Evolutionary conservation across 148 eudicot species (phyloP), one percentile per base, ranked within the genome.

Genomic region (Dysphania ambrosioides): DNA sequence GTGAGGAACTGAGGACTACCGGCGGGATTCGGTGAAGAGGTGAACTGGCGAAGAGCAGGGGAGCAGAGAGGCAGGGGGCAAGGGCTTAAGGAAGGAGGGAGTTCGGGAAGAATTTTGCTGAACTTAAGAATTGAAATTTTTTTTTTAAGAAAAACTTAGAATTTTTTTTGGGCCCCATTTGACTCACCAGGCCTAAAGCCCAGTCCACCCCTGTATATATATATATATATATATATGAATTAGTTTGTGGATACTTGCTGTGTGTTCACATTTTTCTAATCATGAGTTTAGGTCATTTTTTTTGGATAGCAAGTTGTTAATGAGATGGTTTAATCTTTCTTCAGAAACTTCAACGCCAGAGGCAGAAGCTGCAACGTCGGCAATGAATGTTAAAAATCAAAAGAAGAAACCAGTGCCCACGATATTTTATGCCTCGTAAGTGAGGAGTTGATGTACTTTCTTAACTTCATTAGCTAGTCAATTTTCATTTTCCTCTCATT

Each of bases 401-500:
- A 87, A 81, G 86, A 85, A 83, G 76, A 87, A 82, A 82, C 23
- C 71, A 60, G 79, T 77, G 29, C 93, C 99, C 38, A 88, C 88
- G 70, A 90, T 95, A 34, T 92, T 81, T 77, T 95, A 95, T 80
- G 89, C 97, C 56, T 79, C 99, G 99, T 95, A 86, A 85, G 99
- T 83, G 32, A 55, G 26, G 55, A 38, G 18, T 75, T 58, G 34
- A 19, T 55, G 55, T 24, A 66, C 34, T 12, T 40, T 63, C 19
- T 12, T 34, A 59, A 64, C 18, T 70, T 69, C 8, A 42, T 70
- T 2, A 13, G 59, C 36, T 26, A 42, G n/a, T 60, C 61, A 40
- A 57, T 35, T 49, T 53, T 56, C 13, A 11, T 40, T 66, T 72
- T 12, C 70, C 26, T 16, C n/a, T 8, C 21, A 21, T 62, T 21